Conservation (phyloP, 2,329 filamentous ascomycete genomes). For the Alternaria postmessia region DNA sequence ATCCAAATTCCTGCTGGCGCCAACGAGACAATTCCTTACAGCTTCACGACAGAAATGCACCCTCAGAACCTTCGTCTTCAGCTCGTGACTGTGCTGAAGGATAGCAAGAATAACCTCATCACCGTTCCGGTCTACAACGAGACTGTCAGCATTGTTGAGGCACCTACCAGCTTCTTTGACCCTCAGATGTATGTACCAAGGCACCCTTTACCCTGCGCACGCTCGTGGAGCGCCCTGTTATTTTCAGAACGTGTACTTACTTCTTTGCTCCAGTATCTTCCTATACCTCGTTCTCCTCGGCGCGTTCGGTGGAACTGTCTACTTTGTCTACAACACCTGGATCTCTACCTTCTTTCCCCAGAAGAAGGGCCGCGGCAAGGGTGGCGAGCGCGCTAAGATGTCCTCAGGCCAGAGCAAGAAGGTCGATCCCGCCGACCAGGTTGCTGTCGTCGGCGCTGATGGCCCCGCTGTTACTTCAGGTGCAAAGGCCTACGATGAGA, state of each 20-base stretch:
- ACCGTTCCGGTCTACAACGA: constrained; percentile 83
- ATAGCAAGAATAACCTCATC: constrained; percentile 72
- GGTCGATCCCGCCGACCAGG: constrained; percentile 66
- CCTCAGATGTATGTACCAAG: constrained; percentile 81
- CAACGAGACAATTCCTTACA: constrained; percentile 79
- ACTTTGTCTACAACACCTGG: constrained; percentile 99
- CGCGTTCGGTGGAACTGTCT: constrained; percentile 80
- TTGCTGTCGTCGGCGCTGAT: constrained; percentile 73
- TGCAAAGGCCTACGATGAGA: constrained; percentile 83
- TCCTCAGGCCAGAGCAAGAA: constrained; percentile 72
- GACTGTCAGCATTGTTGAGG: constrained; percentile 85
- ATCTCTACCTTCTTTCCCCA: constrained; percentile 95
- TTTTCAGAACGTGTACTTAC: constrained; percentile 7
- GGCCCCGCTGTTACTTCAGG: constrained; percentile 73
- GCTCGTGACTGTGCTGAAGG: constrained; percentile 76
- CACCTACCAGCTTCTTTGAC: constrained; percentile 89
- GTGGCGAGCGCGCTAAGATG: constrained; percentile 71
- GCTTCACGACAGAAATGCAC: constrained; percentile 89
- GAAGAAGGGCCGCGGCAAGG: constrained; percentile 67
- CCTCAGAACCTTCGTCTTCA: constrained; percentile 86
- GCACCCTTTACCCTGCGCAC: background rate
- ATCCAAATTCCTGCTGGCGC: constrained; percentile 77
- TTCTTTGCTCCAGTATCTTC: constrained; percentile 76
- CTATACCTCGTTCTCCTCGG: constrained; percentile 89
- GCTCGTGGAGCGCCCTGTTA: background rate